Evolutionary conservation across 805 yeast genomes (phyloP), one percentile per base, ranked within the genome.

Genomic region (Schizosaccharomyces lindneri): DNA sequence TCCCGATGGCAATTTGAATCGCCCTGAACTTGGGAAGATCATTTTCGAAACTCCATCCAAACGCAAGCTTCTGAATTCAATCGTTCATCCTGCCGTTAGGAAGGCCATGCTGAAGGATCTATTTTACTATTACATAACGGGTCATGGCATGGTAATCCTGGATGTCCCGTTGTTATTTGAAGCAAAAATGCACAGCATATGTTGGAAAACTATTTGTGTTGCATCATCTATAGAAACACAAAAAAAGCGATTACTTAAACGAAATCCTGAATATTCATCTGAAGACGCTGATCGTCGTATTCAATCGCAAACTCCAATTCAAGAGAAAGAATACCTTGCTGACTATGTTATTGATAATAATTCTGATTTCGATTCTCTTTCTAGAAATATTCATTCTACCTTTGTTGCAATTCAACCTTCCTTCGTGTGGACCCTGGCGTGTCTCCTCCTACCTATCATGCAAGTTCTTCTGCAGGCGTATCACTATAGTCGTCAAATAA

Each of bases 81-180:
- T 93, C 13, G 86, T 89, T 0, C 99, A 93, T 69, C 95, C 97
- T 0, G 90, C 87, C 5, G 89, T 93, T 1, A 77, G 83, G 57
- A 73, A 77, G 65, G 84, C 80, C 59, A 87, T 90, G 68, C 69
- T 79, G 7, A 79, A 78, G 65, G 72, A 87, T 0, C 46, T 83
- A 1, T 63, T 65, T 61, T 79, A 79, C 19, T 93, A 88, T 76
- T 39, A 87, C 15, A 27, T 63, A 29, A 64, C 69, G 9, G 80
- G 87, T 15, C 68, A 79, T 55, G 70, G 75, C 15, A 66, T 87
- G 68, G 88, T 87, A 3, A 73, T 93, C 0, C 71, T 93, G 60
- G 99, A 93, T 68, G 90, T 94, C 2, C 99, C 99, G 1, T 73
- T 93, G 48, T 73, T 93, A 21, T 93, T 86, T 70, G 98, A 93